A percentile compares a stretch with the other conserved stretches of the same genome.
Evolutionary conservation across 202 grass and related monocot species (phyloP).

Genomic region (Saccharum hybrid): DNA sequence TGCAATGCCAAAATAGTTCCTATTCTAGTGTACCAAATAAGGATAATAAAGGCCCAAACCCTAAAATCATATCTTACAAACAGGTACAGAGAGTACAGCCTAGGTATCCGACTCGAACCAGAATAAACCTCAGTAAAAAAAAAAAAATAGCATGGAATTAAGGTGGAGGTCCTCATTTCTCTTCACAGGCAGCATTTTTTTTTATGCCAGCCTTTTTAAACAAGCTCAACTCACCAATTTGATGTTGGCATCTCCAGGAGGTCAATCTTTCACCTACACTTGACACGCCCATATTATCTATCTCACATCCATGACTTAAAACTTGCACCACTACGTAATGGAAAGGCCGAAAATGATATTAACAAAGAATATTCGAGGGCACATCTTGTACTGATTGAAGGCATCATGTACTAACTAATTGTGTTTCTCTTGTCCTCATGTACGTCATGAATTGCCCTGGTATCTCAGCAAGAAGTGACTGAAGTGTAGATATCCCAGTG

Average conservation of each 20-base stretch:
- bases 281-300: constrained; percentile 24
- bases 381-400: constrained; percentile 2
- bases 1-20: constrained; percentile 2
- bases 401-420: constrained; percentile 47
- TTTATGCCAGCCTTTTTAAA: neutral
- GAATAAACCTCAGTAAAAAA: constrained; percentile 5
- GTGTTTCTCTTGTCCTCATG: constrained; percentile 85
- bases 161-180: neutral
- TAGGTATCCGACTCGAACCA: constrained; percentile 15
- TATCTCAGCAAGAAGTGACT: constrained; percentile 96
- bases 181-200: constrained; percentile 12
- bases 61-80: constrained; percentile 35
- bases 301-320: constrained; percentile 25
- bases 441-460: constrained; percentile 95
- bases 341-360: constrained; percentile 40
- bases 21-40: neutral
- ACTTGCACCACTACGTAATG: constrained; percentile 26
- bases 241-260: constrained; percentile 19
- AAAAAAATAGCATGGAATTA: constrained; percentile 9
- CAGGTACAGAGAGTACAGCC: neutral
- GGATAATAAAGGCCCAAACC: constrained; percentile 40
- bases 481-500: constrained; percentile 67
- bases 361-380: constrained; percentile 29
- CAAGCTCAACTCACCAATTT: constrained; percentile 24
- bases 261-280: constrained; percentile 25